Percentiles rank a stretch among this genome's conserved stretches.
These are phyloP conservation scores for Centrapalus pauciflorus DNA, from an alignment of 129 eudicot genomes.

Conservation along the genomic window DNA sequence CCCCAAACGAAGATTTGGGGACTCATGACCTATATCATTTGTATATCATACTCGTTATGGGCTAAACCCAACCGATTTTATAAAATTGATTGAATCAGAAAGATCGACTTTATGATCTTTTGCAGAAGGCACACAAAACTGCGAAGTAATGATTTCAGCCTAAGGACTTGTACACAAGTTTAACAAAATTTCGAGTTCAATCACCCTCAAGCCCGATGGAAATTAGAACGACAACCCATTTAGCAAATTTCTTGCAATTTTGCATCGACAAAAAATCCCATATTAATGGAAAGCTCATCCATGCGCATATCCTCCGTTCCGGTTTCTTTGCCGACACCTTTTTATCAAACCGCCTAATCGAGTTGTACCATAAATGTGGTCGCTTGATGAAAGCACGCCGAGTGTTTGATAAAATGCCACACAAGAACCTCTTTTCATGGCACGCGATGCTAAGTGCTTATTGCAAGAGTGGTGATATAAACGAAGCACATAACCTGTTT, in stretches of 20 bases:
- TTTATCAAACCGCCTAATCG: conserved; percentile 70
- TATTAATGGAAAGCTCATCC: conserved; percentile 47
- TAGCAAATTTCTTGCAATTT: conserved; percentile 49
- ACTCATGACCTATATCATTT: too few relatives aligned
- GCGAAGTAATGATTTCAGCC: neutral
- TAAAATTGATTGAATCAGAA: too few relatives aligned
- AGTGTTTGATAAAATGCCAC: conserved; percentile 62
- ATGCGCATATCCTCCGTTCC: conserved; percentile 54
- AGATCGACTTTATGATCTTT: too few relatives aligned
- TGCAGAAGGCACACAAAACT: neutral
- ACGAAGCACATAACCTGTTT: conserved; percentile 48
- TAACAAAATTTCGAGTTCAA: neutral
- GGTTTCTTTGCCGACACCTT: conserved; percentile 44
- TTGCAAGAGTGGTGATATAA: conserved; percentile 41
- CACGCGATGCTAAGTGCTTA: conserved; percentile 52
- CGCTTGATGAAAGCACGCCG: conserved; percentile 34
- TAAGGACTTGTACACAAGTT: neutral
- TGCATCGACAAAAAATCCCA: conserved; percentile 58
- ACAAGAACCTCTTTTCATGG: conserved; percentile 57
- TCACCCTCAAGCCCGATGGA: conserved; percentile 27
- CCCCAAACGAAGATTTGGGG: too few relatives aligned
- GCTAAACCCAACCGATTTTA: too few relatives aligned
- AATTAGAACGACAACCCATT: conserved; percentile 19
- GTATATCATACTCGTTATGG: too few relatives aligned
- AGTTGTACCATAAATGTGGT: conserved; percentile 58